These are phyloP conservation scores for Pyricularia sp. DNA, from an alignment of 2,329 filamentous ascomycete species.

Conservation along the genomic window DNA sequence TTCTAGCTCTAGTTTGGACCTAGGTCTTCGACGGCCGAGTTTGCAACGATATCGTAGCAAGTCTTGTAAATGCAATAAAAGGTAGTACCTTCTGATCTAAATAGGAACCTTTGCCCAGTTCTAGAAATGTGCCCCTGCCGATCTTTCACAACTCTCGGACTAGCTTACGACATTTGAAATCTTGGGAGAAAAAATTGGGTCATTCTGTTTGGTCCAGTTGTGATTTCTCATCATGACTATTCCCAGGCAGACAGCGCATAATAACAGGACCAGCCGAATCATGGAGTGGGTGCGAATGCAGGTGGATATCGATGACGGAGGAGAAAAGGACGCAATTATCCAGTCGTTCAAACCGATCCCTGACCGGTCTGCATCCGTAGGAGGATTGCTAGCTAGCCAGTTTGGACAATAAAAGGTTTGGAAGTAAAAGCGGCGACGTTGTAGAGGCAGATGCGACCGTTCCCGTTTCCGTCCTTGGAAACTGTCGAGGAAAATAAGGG, in stretches of 20 bases:
- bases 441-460: too few relatives aligned
- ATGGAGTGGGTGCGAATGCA: background rate
- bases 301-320: background rate
- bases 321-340: background rate
- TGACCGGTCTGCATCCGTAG: background rate
- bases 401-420: too few relatives aligned
- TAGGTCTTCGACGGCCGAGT: background rate
- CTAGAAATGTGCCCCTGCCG: background rate
- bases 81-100: background rate
- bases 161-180: too few relatives aligned
- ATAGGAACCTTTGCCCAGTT: background rate
- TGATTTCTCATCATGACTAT: background rate
- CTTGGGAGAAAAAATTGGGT: too few relatives aligned
- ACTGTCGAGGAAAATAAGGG: too few relatives aligned
- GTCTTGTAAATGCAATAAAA: background rate
- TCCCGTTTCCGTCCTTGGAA: too few relatives aligned
- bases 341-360: background rate
- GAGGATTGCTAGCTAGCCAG: too few relatives aligned
- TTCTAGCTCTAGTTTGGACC: background rate
- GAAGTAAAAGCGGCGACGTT: too few relatives aligned
- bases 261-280: background rate
- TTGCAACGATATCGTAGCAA: background rate
- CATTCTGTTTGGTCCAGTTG: background rate
- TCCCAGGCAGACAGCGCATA: background rate
- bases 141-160: too few relatives aligned